Conservation (phyloP, 805 yeast genomes). For the Zygoascus flipseniorum region DNA sequence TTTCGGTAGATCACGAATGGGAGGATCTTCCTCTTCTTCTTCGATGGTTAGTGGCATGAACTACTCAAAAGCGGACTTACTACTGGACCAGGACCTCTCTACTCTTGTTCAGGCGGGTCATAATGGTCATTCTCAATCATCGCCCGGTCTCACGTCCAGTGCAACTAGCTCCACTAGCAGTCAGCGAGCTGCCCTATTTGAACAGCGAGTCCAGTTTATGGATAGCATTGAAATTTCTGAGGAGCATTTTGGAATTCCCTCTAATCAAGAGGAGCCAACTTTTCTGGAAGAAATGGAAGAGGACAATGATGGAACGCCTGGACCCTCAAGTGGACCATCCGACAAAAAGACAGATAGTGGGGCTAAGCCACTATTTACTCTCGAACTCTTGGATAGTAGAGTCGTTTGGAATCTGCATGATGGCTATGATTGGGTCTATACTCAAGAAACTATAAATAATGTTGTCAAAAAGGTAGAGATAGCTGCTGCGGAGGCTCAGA, state of each 20-base stretch:
- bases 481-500: slow-evolving; percentile 32
- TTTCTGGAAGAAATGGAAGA: background rate
- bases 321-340: background rate
- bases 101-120: background rate
- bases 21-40: slow-evolving; percentile 6
- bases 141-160: background rate
- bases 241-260: slow-evolving; percentile 19
- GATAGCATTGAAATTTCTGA: slow-evolving; percentile 12
- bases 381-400: slow-evolving; percentile 2
- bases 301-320: background rate
- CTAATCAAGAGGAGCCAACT: background rate
- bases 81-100: slow-evolving; percentile 26
- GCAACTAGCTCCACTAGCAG: background rate
- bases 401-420: slow-evolving; percentile 49
- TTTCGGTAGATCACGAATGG: background rate
- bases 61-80: slow-evolving; percentile 20
- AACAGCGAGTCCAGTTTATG: slow-evolving; percentile 13
- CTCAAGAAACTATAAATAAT: slow-evolving; percentile 56
- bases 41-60: slow-evolving; percentile 9
- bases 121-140: background rate
- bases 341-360: background rate
- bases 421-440: slow-evolving; percentile 87
- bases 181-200: slow-evolving; percentile 11
- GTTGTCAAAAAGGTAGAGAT: slow-evolving; percentile 57
- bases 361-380: background rate